Evolutionary conservation across 1,284 basidiomycete species (phyloP).

Genomic region (Ustilago esculenta): DNA sequence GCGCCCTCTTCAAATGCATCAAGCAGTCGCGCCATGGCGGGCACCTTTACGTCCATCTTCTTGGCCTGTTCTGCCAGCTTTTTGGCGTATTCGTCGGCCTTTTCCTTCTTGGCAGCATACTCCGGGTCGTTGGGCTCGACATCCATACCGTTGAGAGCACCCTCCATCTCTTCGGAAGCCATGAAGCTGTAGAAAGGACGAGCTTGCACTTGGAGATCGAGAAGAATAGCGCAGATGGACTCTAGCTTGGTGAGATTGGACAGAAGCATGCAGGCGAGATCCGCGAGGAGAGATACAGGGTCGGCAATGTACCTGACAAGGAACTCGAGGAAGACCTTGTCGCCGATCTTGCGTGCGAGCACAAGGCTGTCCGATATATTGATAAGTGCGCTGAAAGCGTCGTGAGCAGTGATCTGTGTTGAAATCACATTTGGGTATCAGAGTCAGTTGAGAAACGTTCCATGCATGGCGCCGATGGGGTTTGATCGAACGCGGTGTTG

Average conservation of each 20-base stretch:
- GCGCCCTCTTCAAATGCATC: constrained; percentile 67
- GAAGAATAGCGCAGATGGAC: constrained; percentile 75
- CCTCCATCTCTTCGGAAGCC: constrained; percentile 52
- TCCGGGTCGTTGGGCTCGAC: constrained; percentile 60
- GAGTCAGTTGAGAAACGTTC: too few species aligned
- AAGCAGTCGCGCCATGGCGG: constrained; percentile 60
- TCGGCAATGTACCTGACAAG: constrained; percentile 90
- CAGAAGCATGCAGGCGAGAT: constrained; percentile 93
- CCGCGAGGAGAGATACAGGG: constrained; percentile 86
- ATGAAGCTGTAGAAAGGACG: constrained; percentile 62
- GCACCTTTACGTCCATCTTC: constrained; percentile 54
- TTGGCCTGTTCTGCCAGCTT: constrained; percentile 48
- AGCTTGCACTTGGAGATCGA: constrained; percentile 71
- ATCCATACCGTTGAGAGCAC: constrained; percentile 57
- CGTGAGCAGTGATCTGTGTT: constrained; percentile 79
- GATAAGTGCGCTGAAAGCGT: constrained; percentile 91
- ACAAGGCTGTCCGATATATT: constrained; percentile 89
- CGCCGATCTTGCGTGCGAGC: constrained; percentile 76
- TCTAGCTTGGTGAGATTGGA: constrained; percentile 90
- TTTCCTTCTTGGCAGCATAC: constrained; percentile 54
- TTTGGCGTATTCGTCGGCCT: constrained; percentile 44
- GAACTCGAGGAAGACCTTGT: constrained; percentile 81
- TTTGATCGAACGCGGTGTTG: too few species aligned
- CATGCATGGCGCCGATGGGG: too few species aligned
- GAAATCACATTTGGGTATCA: too few species aligned